Evolutionary conservation across 768 basidiomycete genomes (phyloP).

Genomic region (Termitomyces sp.): DNA sequence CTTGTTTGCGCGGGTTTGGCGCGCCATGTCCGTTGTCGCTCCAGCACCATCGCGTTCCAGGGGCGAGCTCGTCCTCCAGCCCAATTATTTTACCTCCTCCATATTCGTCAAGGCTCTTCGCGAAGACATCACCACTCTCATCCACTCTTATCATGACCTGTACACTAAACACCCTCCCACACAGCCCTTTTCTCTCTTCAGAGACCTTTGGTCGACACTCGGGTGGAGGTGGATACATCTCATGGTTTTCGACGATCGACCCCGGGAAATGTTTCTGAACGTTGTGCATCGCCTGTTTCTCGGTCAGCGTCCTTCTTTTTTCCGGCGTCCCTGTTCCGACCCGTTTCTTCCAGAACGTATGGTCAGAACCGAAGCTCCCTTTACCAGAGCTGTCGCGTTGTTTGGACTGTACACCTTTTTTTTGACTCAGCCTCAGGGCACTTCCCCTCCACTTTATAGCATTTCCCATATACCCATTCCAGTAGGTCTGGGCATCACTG

Average conservation of each 20-base stretch:
- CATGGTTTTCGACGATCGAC: constrained; percentile 61
- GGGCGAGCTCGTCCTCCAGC: constrained; percentile 63
- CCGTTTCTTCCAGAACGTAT: constrained; percentile 42
- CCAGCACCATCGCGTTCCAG: constrained; percentile 54
- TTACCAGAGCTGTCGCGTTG: constrained; percentile 53
- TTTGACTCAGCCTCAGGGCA: constrained; percentile 55
- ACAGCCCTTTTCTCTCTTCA: constrained; percentile 67
- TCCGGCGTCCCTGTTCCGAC: not conserved
- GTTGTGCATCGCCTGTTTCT: constrained; percentile 59
- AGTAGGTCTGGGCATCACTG: constrained; percentile 35
- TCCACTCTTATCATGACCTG: constrained; percentile 45
- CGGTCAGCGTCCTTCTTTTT: constrained; percentile 34
- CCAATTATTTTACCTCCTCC: constrained; percentile 74
- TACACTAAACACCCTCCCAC: constrained; percentile 27
- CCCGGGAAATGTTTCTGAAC: constrained; percentile 57
- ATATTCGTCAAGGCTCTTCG: constrained; percentile 61
- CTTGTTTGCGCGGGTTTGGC: constrained; percentile 14
- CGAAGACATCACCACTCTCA: constrained; percentile 54
- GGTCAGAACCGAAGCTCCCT: constrained; percentile 39
- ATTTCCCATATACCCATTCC: constrained; percentile 57
- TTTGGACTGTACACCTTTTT: constrained; percentile 71
- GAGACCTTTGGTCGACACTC: constrained; percentile 54
- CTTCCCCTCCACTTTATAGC: constrained; percentile 43
- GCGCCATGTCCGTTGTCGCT: constrained; percentile 38
- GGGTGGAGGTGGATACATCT: constrained; percentile 79